Evolutionary conservation across 2,329 filamentous ascomycete species (phyloP), one percentile per base, ranked within the genome.

Genomic region (Colletotrichum endophyticum): DNA sequence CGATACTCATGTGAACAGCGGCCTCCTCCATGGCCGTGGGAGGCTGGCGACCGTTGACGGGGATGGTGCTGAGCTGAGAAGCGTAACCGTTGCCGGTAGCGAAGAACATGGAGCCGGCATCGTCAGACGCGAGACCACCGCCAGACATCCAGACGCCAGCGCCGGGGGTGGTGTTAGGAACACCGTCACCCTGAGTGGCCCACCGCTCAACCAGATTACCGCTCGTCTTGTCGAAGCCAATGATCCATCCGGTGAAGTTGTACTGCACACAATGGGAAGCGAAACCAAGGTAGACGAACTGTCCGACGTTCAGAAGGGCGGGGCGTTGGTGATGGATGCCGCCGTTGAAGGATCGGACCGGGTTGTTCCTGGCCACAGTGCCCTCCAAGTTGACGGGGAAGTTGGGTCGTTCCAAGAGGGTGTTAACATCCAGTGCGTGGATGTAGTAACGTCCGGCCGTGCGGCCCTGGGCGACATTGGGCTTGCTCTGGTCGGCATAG

Each of bases 201-300:
- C 83, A 89, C 7, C 79, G 79, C 78, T 86, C 85, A 22, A 86
- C 84, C 32, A 84, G 77, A 25, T 82, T 78, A 16, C 84, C 84
- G 0, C 81, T 84, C 1, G 83, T 85, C 74, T 88, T 87, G 80
- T 89, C 85, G 79, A 88, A 86, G 5, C 88, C 88, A 56, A 91
- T 84, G 56, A 91, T 83, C 83, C 87, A 88, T 28, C 89, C 89
- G 2, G 89, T 90, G 77, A 91, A 91, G 79, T 91, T 90, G 80
- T 88, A 91, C 72, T 88, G 85, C 28, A 90, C 90, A 66, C 90
- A 92, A 76, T 91, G 88, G 12, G 89, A 90, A 1, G 89, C 90
- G 76, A 91, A 91, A 0, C 85, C 89, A 1, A 86, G 88, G 70
- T 91, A 90, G 8, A 92, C 82, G 59, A 84, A 86, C 67, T 87